Conservation (phyloP, 2,329 filamentous ascomycete genomes). For the Cercospora sp. region DNA sequence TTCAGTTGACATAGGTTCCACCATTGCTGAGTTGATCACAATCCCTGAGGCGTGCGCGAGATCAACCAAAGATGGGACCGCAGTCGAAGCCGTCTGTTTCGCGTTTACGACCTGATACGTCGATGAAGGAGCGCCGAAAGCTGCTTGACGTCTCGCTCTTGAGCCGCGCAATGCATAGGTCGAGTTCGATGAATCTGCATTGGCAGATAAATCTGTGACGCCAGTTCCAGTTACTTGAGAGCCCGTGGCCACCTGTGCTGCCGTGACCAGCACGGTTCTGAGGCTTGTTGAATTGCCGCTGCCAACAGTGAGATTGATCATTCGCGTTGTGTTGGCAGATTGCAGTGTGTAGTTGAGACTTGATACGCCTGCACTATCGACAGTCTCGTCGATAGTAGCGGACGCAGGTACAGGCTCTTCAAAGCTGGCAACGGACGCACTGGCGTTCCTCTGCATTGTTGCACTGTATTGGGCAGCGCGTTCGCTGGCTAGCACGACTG, state of each 20-base stretch:
- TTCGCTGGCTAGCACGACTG: conserved; percentile 4
- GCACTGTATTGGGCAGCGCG: conserved; percentile 7
- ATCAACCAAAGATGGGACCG: background rate
- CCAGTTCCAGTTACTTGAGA: background rate
- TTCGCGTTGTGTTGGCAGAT: conserved; percentile 1
- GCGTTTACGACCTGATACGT: background rate
- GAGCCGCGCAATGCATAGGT: background rate
- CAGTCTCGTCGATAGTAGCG: too few species aligned
- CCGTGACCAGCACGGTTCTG: conserved; percentile 2
- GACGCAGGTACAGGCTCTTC: background rate
- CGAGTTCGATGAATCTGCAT: background rate
- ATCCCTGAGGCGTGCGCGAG: background rate
- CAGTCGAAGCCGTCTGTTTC: background rate
- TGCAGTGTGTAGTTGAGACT: background rate
- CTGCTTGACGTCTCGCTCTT: background rate
- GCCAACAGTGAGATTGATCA: background rate
- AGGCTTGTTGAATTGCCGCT: conserved; percentile 4
- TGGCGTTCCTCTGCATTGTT: background rate
- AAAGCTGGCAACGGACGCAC: background rate
- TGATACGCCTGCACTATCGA: background rate
- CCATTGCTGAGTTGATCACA: background rate
- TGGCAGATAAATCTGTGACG: background rate
- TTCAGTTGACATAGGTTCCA: background rate
- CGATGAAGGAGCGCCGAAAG: background rate
- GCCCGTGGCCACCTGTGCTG: background rate